A percentile compares a stretch with the other conserved stretches of the same genome.
phyloP scores from a whole-genome alignment of 306 rosid species.

The Phaseolus lunatus region DNA sequence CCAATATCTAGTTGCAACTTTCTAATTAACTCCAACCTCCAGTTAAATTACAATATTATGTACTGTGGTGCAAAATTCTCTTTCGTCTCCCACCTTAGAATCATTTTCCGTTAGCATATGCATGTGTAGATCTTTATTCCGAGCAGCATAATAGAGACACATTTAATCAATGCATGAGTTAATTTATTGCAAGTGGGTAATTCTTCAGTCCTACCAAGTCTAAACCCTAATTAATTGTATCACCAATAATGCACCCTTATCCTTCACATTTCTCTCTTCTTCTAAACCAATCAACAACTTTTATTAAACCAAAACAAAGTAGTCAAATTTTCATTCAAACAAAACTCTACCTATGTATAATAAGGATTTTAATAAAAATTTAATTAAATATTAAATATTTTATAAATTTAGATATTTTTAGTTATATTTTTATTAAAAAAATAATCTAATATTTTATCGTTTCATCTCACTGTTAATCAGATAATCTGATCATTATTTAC shows the following conservation, averaged over 20 bases:
- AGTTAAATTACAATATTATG: constrained; percentile 26
- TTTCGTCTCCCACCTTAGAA: neutral
- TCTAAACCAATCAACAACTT: neutral
- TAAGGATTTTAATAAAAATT: too few species aligned
- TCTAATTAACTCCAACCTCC: neutral
- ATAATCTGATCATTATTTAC: too few species aligned
- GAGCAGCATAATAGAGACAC: neutral
- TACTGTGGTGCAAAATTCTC: neutral
- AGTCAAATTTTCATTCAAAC: neutral
- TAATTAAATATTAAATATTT: too few species aligned
- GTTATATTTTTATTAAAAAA: too few species aligned
- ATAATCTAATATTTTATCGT: too few species aligned
- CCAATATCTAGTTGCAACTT: neutral
- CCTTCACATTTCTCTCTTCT: neutral
- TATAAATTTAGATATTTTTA: too few species aligned
- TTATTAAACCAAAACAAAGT: neutral
- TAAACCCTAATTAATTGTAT: neutral
- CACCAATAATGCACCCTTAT: neutral
- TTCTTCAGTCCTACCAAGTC: neutral
- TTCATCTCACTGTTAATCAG: too few species aligned
- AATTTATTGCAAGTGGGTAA: neutral
- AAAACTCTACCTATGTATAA: too few species aligned
- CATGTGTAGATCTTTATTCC: constrained; percentile 15
- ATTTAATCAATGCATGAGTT: neutral
- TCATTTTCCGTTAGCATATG: constrained; percentile 12